Evolutionary conservation across 768 basidiomycete species (phyloP).

Genomic region (Favolaschia claudopus): DNA sequence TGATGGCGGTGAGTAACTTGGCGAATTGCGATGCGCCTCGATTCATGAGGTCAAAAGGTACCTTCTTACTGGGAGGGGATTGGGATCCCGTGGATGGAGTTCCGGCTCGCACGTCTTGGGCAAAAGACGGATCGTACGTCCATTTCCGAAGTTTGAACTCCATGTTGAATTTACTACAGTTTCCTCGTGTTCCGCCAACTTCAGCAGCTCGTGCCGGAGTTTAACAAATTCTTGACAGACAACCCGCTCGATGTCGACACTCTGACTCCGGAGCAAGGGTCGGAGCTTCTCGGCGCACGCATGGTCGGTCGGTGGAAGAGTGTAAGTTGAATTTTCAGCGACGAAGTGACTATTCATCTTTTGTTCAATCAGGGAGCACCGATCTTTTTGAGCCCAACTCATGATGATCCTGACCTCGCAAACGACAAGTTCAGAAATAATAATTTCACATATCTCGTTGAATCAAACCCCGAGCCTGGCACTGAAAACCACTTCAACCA

Average conservation of each 20-base stretch:
- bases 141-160: background rate
- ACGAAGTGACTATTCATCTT: background rate
- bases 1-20: slow-evolving; percentile 1
- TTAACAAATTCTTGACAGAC: slow-evolving; percentile 33
- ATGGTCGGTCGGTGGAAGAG: slow-evolving; percentile 45
- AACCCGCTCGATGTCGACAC: slow-evolving; percentile 24
- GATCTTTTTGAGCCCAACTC: slow-evolving; percentile 34
- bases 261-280: slow-evolving; percentile 31
- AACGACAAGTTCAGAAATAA: slow-evolving; percentile 35
- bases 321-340: slow-evolving; percentile 10
- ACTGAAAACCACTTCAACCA: slow-evolving; percentile 29
- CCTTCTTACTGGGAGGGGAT: slow-evolving; percentile 34
- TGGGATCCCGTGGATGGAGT: slow-evolving; percentile 22
- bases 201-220: slow-evolving; percentile 42
- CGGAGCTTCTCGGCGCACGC: slow-evolving; percentile 40
- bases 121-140: slow-evolving; percentile 32
- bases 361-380: slow-evolving; percentile 41
- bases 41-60: no score
- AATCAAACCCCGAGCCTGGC: slow-evolving; percentile 16
- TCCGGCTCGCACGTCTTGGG: slow-evolving; percentile 22
- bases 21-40: no score
- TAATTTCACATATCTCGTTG: slow-evolving; percentile 38
- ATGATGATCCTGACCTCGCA: slow-evolving; percentile 33
- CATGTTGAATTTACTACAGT: background rate
- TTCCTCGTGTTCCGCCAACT: slow-evolving; percentile 44